Percentiles rank a stretch among this genome's conserved stretches.
phyloP scores from a whole-genome alignment of 2,329 filamentous ascomycete genomes.

The Ambrosiella xylebori region DNA sequence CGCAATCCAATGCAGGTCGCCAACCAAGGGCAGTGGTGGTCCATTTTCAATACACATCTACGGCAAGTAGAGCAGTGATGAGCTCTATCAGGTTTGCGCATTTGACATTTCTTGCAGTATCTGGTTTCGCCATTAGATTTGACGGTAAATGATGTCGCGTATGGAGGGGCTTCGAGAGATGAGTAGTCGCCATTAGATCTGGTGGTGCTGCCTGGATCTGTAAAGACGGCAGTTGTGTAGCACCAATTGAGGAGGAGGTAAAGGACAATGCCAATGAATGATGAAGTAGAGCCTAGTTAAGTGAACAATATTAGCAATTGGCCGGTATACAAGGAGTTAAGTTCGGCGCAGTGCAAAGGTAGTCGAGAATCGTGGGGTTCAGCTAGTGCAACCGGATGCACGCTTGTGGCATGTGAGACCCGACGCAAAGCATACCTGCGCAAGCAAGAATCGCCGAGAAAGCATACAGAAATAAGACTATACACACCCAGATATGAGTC shows the following conservation, averaged over 20 bases:
- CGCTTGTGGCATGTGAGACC: no score
- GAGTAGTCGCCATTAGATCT: constrained; percentile 51
- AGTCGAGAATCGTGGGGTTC: no score
- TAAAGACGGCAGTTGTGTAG: constrained; percentile 89
- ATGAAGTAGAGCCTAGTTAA: not conserved
- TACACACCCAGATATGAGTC: constrained; percentile 41
- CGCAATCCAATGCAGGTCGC: constrained; percentile 84
- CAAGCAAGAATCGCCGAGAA: not conserved
- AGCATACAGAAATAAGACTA: constrained; percentile 4
- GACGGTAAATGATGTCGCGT: constrained; percentile 66
- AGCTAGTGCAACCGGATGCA: no score
- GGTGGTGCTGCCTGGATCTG: constrained; percentile 59
- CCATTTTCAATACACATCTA: constrained; percentile 96
- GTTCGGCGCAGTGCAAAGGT: no score
- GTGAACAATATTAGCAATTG: not conserved
- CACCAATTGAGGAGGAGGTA: constrained; percentile 71
- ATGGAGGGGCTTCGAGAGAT: constrained; percentile 33
- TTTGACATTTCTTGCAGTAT: constrained; percentile 96
- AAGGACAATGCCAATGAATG: constrained; percentile 45
- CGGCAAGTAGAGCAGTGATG: constrained; percentile 95
- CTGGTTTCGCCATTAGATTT: constrained; percentile 75
- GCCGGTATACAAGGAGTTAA: no score
- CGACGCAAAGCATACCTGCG: not conserved
- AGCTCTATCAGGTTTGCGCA: constrained; percentile 81
- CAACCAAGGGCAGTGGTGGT: constrained; percentile 97